These are phyloP conservation scores for Sequoiadendron giganteum DNA, from an alignment of 75 land plant genomes.

Conservation along the genomic window DNA sequence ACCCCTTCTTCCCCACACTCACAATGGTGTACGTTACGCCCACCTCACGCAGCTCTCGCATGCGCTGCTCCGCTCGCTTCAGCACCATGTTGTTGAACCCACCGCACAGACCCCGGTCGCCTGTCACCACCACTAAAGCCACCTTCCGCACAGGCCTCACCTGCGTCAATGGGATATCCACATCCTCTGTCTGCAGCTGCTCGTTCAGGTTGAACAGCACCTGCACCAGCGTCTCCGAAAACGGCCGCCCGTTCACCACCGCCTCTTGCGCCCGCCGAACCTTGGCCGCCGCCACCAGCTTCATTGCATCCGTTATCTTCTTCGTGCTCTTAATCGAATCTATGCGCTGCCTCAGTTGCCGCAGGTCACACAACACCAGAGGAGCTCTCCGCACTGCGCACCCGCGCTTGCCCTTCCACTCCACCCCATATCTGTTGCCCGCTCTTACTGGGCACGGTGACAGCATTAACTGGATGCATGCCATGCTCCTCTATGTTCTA, in stretches of 20 bases:
- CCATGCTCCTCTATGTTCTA: not conserved
- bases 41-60: conserved; percentile 27
- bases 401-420: not conserved
- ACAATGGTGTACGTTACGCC: conserved; percentile 45
- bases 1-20: conserved; percentile 67
- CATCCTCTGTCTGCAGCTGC: conserved; percentile 51
- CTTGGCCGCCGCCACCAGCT: conserved; percentile 81
- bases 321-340: conserved; percentile 62
- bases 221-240: conserved; percentile 60
- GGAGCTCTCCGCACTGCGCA: not conserved
- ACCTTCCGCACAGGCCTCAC: conserved; percentile 57
- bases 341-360: conserved; percentile 56
- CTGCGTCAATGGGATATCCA: conserved; percentile 59
- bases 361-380: conserved; percentile 39
- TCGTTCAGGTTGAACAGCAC: conserved; percentile 51
- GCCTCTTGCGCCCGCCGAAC: conserved; percentile 78
- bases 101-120: conserved; percentile 72
- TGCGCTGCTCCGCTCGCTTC: conserved; percentile 57
- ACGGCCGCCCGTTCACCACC: conserved; percentile 65
- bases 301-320: conserved; percentile 85
- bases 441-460: not conserved
- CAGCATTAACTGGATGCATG: not conserved
- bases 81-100: conserved; percentile 62
- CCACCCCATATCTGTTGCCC: not conserved
- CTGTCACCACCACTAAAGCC: conserved; percentile 66